Base-by-base conservation (phyloP, 768 basidiomycete genomes). In the Lenzites betulinus region DNA sequence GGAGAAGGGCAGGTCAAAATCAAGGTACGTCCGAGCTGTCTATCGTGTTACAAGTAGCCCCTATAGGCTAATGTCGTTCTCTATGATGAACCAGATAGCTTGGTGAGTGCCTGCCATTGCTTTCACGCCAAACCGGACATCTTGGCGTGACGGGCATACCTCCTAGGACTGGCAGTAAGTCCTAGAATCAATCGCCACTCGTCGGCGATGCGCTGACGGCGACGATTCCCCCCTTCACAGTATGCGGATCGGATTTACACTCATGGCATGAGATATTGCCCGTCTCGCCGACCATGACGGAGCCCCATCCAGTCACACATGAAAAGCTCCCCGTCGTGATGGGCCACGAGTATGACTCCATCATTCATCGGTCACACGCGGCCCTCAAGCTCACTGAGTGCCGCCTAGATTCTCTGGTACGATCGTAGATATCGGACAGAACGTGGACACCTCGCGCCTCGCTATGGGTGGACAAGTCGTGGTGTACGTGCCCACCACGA, bases 171-270 rank as follows among this genome's bases (percentile, higher is more conserved):
- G n/a, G n/a, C n/a, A n/a, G n/a, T n/a, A n/a, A n/a, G n/a, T n/a
- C n/a, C n/a, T n/a, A n/a, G n/a, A n/a, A n/a, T n/a, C n/a, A n/a
- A n/a, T n/a, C n/a, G n/a, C n/a, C n/a, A n/a, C n/a, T n/a, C n/a
- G n/a, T n/a, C n/a, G n/a, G n/a, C n/a, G n/a, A n/a, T n/a, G n/a
- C n/a, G n/a, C n/a, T n/a, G n/a, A n/a, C n/a, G n/a, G n/a, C n/a
- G n/a, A n/a, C n/a, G n/a, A n/a, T n/a, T n/a, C n/a, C n/a, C n/a
- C n/a, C n/a, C n/a, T n/a, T 13, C 3, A 58, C 56, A 73, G 79
- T 81, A 54, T 82, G 80, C 60, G 80, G 81, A 13, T 78, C 75
- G 41, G 82, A 83, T 60, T 66, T 83, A 7, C 80, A 83, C 60
- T 77, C 79, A 18, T 81, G 76, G 53, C 62, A 74, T 20, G 64